Conservation (phyloP, 1,284 basidiomycete species). For the Anthracocystis walkeri region DNA sequence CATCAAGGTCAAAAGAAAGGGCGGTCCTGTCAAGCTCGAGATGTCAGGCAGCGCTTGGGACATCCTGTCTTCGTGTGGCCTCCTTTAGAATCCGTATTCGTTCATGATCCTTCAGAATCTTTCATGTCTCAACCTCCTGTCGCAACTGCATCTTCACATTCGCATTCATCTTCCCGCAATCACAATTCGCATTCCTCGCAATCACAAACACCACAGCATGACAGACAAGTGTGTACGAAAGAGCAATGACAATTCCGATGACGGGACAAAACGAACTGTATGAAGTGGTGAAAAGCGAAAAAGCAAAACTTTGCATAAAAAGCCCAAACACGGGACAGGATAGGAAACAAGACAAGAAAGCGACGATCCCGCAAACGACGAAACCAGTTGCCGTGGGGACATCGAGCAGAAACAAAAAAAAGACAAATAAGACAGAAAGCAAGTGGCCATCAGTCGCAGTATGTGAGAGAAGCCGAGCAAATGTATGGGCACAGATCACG, state of each 20-base stretch:
- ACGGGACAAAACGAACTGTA: conserved; percentile 14
- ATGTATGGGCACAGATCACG: conserved; percentile 4
- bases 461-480: conserved; percentile 7
- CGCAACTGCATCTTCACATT: conserved; percentile 5
- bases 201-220: background rate
- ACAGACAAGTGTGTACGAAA: conserved; percentile 4
- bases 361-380: conserved; percentile 38
- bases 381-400: conserved; percentile 41
- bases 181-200: background rate
- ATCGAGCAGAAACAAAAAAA: conserved; percentile 16
- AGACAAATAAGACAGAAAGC: conserved; percentile 8
- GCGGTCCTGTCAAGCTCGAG: conserved; percentile 39
- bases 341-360: conserved; percentile 5
- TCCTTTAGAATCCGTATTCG: conserved; percentile 16
- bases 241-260: conserved; percentile 15
- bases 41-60: conserved; percentile 46
- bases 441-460: conserved; percentile 1
- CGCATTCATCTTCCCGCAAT: conserved; percentile 12
- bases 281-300: conserved; percentile 7
- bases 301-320: background rate
- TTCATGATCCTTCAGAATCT: background rate
- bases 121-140: background rate
- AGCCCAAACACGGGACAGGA: background rate
- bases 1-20: conserved; percentile 40
- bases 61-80: conserved; percentile 37